Base-by-base conservation (phyloP, 2,329 filamentous ascomycete species). In the Seiridium cupressi region DNA sequence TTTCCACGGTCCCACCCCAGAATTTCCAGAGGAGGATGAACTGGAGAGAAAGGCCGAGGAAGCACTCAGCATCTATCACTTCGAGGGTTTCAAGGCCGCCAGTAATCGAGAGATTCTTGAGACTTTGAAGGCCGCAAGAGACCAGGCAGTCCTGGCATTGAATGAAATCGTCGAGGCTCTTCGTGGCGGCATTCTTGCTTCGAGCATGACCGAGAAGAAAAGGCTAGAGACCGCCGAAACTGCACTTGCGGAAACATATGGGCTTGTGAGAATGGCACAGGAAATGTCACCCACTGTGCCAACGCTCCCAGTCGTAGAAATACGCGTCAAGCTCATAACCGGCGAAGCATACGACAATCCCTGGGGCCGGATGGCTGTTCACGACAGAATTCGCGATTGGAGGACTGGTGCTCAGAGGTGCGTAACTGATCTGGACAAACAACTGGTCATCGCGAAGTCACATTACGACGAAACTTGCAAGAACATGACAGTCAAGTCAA, bases 11-110 rank as follows among this genome's bases (percentile, higher is more conserved):
- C 53, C 53, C 2, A 55, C 35, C 31, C 53, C 53, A 55, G 53
- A 55, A 35, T 55, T 55, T 32, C 53, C 53, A 5, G 36, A 55
- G 32, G 53, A 55, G 38, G 53, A 55, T 44, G 40, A 42, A 7
- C 13, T 55, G 4, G 53, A 55, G 13, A 26, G n/a, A 13, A 10
- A 32, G 26, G 36, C 36, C 31, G 53, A 44, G n/a, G n/a, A n/a
- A 44, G 35, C 53, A 31, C 32, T 55, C 11, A 11, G 34, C 7
- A 26, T 13, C 10, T 55, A 55, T 32, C 38, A 55, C 53, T 31
- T 8, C 36, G 36, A 35, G 9, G 18, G 9, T 18, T 7, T 44
- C 13, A 32, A 42, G 38, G 18, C n/a, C 8, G 36, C 42, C 11
- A 26, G 4, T 10, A 31, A 18, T 8, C 38, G 35, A n/a, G 11